These are phyloP conservation scores for Penicillium sp. DNA, from an alignment of 2,329 filamentous ascomycete species.

Conservation along the genomic window DNA sequence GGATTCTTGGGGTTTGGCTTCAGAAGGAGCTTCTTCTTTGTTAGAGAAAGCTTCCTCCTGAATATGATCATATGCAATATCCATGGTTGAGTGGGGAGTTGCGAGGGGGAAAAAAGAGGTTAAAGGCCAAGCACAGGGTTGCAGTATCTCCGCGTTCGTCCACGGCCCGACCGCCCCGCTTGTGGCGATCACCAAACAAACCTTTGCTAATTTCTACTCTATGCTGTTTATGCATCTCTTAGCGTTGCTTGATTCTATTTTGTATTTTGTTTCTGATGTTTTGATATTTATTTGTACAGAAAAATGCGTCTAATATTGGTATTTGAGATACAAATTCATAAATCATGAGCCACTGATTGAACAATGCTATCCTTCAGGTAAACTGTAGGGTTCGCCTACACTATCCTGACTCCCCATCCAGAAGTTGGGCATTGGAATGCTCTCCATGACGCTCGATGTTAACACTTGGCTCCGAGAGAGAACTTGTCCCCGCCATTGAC, in stretches of 20 bases:
- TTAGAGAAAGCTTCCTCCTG: constrained; percentile 75
- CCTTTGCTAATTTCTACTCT: background rate
- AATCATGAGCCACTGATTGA: constrained; percentile 16
- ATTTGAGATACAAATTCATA: constrained; percentile 5
- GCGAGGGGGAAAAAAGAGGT: constrained; percentile 7
- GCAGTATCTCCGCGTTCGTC: constrained; percentile 30
- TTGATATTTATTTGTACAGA: background rate
- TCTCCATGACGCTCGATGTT: constrained; percentile 47
- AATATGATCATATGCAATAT: constrained; percentile 96
- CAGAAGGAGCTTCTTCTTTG: constrained; percentile 49
- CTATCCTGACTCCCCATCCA: constrained; percentile 43
- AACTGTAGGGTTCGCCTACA: constrained; percentile 39
- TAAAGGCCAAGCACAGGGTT: constrained; percentile 17
- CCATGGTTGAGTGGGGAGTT: constrained; percentile 60
- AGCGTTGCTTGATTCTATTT: background rate
- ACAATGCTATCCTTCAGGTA: constrained; percentile 23
- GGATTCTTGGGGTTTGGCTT: constrained; percentile 33
- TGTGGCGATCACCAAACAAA: constrained; percentile 6
- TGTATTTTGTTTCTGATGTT: background rate
- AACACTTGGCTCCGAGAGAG: constrained; percentile 40
- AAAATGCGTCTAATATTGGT: background rate
- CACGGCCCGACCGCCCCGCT: constrained; percentile 34
- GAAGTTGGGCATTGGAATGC: constrained; percentile 41
- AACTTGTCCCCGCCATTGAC: constrained; percentile 21
- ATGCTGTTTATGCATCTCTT: background rate